Evolutionary conservation across 805 yeast genomes (phyloP).

Genomic region (Kuraishia molischiana): DNA sequence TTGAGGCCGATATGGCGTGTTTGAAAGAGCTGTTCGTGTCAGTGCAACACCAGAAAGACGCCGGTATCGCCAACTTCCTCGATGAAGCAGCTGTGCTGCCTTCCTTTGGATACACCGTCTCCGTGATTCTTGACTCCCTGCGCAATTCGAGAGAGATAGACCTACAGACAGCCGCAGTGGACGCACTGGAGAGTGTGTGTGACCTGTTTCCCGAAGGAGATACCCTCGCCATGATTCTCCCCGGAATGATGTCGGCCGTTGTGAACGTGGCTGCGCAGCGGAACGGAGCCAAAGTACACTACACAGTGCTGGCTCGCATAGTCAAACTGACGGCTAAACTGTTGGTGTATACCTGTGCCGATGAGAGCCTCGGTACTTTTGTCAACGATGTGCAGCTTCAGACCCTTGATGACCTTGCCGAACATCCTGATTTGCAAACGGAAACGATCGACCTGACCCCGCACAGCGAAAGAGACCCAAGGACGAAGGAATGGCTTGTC

Average conservation of each 20-base stretch:
- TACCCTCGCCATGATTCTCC: slow-evolving; percentile 34
- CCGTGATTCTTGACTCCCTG: slow-evolving; percentile 28
- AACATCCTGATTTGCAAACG: no score
- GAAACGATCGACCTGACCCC: neutral
- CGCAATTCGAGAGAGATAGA: slow-evolving; percentile 14
- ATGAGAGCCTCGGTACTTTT: slow-evolving; percentile 22
- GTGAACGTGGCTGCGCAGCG: slow-evolving; percentile 23
- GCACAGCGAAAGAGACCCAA: slow-evolving; percentile 9
- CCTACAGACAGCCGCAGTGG: slow-evolving; percentile 22
- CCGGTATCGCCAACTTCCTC: slow-evolving; percentile 15
- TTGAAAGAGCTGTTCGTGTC: slow-evolving; percentile 21
- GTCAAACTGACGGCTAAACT: slow-evolving; percentile 21
- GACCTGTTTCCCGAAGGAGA: slow-evolving; percentile 34
- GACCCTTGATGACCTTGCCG: slow-evolving; percentile 9
- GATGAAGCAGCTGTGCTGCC: slow-evolving; percentile 26
- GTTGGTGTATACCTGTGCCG: slow-evolving; percentile 29
- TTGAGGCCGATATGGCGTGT: slow-evolving; percentile 23
- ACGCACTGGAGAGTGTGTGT: slow-evolving; percentile 24
- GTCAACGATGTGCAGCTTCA: slow-evolving; percentile 10
- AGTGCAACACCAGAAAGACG: slow-evolving; percentile 17
- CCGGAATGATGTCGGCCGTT: slow-evolving; percentile 38
- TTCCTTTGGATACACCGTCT: slow-evolving; percentile 36
- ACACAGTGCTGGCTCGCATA: slow-evolving; percentile 21
- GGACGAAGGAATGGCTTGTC: slow-evolving; percentile 36
- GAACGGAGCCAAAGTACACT: slow-evolving; percentile 20